Evolutionary conservation across 2,329 filamentous ascomycete species (phyloP).

Genomic region (Akanthomyces uredinophilus): DNA sequence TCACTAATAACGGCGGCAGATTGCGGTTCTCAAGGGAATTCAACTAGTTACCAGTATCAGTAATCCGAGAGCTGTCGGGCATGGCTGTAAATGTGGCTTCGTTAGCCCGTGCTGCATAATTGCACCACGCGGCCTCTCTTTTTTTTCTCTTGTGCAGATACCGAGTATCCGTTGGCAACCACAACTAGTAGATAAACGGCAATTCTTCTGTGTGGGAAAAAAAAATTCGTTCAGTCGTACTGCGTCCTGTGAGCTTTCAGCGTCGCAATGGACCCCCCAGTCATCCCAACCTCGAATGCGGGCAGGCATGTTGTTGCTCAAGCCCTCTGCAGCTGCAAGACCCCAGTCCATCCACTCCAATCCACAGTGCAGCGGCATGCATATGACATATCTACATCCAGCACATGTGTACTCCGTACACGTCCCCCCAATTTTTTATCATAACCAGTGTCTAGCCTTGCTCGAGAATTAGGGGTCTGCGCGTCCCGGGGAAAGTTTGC

Average conservation of each 20-base stretch:
- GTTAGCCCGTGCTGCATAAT: background rate
- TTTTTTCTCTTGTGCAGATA: background rate
- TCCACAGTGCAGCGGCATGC: background rate
- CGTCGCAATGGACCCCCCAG: background rate
- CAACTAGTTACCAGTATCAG: too few relatives aligned
- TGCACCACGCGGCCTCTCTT: background rate
- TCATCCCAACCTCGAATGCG: conserved; percentile 10
- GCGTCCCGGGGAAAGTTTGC: background rate
- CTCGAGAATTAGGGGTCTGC: background rate
- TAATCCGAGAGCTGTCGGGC: background rate
- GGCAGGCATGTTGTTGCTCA: background rate
- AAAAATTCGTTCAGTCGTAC: background rate
- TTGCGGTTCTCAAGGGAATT: background rate
- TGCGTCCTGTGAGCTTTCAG: background rate
- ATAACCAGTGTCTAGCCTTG: too few relatives aligned
- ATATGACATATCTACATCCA: background rate
- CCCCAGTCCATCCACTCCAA: background rate
- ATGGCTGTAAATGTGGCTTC: background rate
- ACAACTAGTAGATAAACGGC: too few relatives aligned
- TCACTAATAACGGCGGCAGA: background rate
- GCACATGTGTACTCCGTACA: background rate
- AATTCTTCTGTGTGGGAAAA: background rate
- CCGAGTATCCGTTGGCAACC: too few relatives aligned
- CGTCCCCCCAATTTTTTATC: background rate
- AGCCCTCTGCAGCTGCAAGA: background rate